phyloP scores from a whole-genome alignment of 169 alveolate genomes.

The Cryptosporidium viatorum region DNA sequence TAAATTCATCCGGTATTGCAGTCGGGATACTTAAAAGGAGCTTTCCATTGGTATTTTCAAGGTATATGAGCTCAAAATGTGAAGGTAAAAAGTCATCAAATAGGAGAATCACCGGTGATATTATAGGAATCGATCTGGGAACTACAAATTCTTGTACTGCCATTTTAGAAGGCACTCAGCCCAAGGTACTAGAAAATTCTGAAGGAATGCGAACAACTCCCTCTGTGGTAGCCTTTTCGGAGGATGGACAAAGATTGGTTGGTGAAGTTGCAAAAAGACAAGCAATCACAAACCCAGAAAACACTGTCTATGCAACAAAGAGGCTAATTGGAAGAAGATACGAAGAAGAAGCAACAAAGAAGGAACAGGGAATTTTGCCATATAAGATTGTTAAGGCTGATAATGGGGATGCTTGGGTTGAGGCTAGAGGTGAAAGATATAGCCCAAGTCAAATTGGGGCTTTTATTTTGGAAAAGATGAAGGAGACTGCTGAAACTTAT shows the following conservation, averaged over 20 bases:
- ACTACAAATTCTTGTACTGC: constrained; percentile 99
- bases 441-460: constrained; percentile 98
- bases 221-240: constrained; percentile 97
- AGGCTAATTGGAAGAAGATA: constrained; percentile 96
- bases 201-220: constrained; percentile 98
- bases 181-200: constrained; percentile 96
- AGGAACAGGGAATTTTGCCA: constrained; percentile 95
- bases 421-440: constrained; percentile 94
- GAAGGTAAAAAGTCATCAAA: constrained; percentile 2
- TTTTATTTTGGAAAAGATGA: constrained; percentile 95
- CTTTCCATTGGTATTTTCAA: constrained; percentile 25
- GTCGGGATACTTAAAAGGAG: constrained; percentile 12
- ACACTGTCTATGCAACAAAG: constrained; percentile 95
- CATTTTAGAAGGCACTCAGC: constrained; percentile 96
- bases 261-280: constrained; percentile 97
- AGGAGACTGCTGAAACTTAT: constrained; percentile 96
- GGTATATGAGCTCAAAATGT: constrained; percentile 64
- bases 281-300: constrained; percentile 97
- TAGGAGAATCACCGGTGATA: constrained; percentile 86
- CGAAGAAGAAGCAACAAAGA: constrained; percentile 96
- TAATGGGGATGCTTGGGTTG: constrained; percentile 98
- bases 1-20: constrained; percentile 6
- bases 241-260: constrained; percentile 95
- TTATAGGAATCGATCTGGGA: constrained; percentile 99
- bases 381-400: constrained; percentile 95